These are phyloP conservation scores for Rhodofomes roseus DNA, from an alignment of 1,284 basidiomycete genomes.

Conservation along the genomic window DNA sequence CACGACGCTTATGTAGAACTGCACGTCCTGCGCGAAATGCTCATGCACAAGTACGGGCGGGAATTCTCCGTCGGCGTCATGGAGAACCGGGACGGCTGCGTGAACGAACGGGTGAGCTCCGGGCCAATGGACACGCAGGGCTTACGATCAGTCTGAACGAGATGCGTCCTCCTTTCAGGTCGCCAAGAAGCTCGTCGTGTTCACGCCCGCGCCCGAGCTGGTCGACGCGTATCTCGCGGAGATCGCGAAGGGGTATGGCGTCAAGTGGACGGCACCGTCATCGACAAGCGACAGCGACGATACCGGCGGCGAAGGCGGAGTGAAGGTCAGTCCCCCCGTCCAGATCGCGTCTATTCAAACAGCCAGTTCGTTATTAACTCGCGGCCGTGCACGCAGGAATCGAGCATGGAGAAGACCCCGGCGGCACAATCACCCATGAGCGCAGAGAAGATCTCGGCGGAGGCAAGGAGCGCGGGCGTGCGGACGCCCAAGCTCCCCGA, in stretches of 20 bases:
- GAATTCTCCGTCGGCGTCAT: conserved; percentile 79
- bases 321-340: conserved; percentile 28
- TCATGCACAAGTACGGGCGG: conserved; percentile 91
- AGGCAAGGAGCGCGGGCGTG: conserved; percentile 28
- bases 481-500: conserved; percentile 41
- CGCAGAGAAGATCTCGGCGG: conserved; percentile 28
- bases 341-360: conserved; percentile 1
- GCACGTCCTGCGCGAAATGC: conserved; percentile 85
- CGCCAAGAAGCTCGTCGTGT: conserved; percentile 64
- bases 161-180: conserved; percentile 43
- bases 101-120: conserved; percentile 69
- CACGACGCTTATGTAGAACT: conserved; percentile 58
- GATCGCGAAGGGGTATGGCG: conserved; percentile 84
- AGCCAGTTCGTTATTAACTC: background rate
- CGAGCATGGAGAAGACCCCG: conserved; percentile 10
- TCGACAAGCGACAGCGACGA: conserved; percentile 22
- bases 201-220: conserved; percentile 68
- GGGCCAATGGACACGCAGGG: background rate
- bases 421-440: conserved; percentile 20
- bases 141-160: background rate
- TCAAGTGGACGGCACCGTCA: conserved; percentile 64
- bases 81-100: conserved; percentile 80
- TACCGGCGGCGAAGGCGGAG: conserved; percentile 28
- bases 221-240: conserved; percentile 87
- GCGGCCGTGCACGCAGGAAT: conserved; percentile 6